Percentiles rank a stretch among this genome's conserved stretches.
Evolutionary conservation across 345 rosid genomes (phyloP).

Genomic region (Euphorbia peplus): DNA sequence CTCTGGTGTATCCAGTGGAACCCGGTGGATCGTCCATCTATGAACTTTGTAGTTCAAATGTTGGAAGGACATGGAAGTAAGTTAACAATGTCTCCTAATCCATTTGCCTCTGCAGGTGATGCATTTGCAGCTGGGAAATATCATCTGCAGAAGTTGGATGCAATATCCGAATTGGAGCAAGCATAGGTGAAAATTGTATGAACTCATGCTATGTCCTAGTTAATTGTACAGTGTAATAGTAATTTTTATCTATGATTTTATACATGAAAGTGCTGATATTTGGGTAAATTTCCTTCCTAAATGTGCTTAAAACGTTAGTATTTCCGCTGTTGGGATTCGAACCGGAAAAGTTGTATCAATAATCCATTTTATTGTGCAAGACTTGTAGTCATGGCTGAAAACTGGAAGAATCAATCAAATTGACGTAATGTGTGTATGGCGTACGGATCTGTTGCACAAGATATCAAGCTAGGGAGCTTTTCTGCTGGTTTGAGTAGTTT

Average conservation of each 20-base stretch:
- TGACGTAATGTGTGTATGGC: no score
- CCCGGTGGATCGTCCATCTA: slow-evolving; percentile 11
- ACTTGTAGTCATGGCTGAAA: no score
- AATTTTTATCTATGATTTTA: no score
- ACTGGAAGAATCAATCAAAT: neutral
- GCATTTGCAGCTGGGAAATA: slow-evolving; percentile 1
- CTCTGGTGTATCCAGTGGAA: slow-evolving; percentile 16
- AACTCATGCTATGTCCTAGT: neutral
- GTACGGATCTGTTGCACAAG: neutral
- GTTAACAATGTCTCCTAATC: slow-evolving; percentile 6
- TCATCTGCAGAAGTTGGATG: neutral
- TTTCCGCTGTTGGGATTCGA: no score
- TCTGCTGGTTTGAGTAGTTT: neutral
- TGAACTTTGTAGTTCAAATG: slow-evolving; percentile 7
- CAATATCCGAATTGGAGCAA: slow-evolving; percentile 2
- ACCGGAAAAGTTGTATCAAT: no score
- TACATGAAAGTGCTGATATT: no score
- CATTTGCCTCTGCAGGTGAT: slow-evolving; percentile 6
- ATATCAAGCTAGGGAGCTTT: slow-evolving; percentile 1
- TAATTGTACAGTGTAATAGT: neutral
- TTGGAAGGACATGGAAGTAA: neutral
- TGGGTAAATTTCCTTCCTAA: no score
- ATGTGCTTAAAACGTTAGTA: no score
- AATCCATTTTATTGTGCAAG: no score
- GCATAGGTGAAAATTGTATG: neutral